Evolutionary conservation across 2,329 filamentous ascomycete genomes (phyloP), one percentile per base, ranked within the genome.

Genomic region (Penicillium brevicompactum): DNA sequence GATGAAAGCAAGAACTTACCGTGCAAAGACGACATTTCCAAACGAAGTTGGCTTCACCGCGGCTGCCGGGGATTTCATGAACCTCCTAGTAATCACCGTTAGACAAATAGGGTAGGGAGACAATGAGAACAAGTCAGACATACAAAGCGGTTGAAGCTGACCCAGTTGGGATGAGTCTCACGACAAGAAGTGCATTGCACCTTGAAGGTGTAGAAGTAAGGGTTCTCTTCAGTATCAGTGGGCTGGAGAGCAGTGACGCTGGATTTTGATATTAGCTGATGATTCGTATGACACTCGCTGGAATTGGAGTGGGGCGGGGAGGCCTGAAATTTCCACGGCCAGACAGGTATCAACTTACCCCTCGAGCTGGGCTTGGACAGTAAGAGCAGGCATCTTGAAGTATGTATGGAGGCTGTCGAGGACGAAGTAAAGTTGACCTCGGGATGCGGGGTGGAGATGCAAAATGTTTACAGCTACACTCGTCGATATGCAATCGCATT

Each of bases 21-120:
- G 94, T 95, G 87, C 94, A 99, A 72, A 94, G 93, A 77, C 95
- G 96, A 83, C 94, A 99, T 74, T 87, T 92, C 93, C 94, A 99
- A n/a, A 99, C 94, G 75, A 99, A 99, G 76, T 97, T 97, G 58
- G 94, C 94, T 75, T 97, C 92, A 62, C 94, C 94, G 68, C 91
- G 85, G 74, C 92, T 97, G 34, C 92, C 92, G 61, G 91, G 94
- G 74, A 97, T 87, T 62, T 97, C 92, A 70, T 95, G 92, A 68
- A 81, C 83, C 71, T 97, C 93, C 91, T 96, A 53, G 30, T 46
- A 13, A 6, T 3, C 7, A 53, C 1, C n/a, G 22, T 37, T 53
- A 11, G 59, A 50, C 7, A 27, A 5, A 27, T 27, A 2, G 6
- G 9, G 31, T 2, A 3, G 31, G 5, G 1, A 14, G 11, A 13